phyloP scores from a whole-genome alignment of 768 basidiomycete genomes.

The Tulasnella sp. region DNA sequence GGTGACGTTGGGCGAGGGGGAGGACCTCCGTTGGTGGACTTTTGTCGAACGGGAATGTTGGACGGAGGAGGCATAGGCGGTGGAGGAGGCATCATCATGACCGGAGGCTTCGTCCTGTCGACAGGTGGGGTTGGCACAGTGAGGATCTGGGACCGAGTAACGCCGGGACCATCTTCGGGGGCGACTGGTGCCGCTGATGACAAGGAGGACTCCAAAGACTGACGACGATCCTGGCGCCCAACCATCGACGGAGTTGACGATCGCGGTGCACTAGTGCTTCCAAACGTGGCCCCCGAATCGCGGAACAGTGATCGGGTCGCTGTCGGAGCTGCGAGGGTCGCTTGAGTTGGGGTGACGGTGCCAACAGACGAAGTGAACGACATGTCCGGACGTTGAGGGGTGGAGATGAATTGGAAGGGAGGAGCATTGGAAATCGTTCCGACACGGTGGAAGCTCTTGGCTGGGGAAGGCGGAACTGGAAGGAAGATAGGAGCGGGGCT shows the following conservation, averaged over 20 bases:
- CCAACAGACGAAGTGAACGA: constrained; percentile 39
- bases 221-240: constrained; percentile 53
- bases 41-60: constrained; percentile 53
- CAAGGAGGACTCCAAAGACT: constrained; percentile 67
- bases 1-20: constrained; percentile 90
- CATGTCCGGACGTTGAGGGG: constrained; percentile 43
- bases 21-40: constrained; percentile 51
- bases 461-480: constrained; percentile 35
- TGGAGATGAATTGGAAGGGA: constrained; percentile 62
- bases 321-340: constrained; percentile 44
- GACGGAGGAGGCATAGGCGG: constrained; percentile 75
- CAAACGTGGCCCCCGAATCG: constrained; percentile 53
- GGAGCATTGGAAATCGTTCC: constrained; percentile 50
- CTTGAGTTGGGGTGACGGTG: constrained; percentile 38
- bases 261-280: constrained; percentile 32
- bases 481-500: constrained; percentile 41
- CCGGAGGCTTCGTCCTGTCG: constrained; percentile 80
- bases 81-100: constrained; percentile 78
- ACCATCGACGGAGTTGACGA: constrained; percentile 42
- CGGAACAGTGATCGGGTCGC: constrained; percentile 43
- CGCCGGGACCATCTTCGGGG: not conserved
- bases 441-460: constrained; percentile 44
- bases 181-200: constrained; percentile 42
- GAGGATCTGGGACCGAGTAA: constrained; percentile 10
- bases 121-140: constrained; percentile 44